phyloP scores from a whole-genome alignment of 371 early-diverging fungal genomes.

The Amoeboaphelidium occidentale region DNA sequence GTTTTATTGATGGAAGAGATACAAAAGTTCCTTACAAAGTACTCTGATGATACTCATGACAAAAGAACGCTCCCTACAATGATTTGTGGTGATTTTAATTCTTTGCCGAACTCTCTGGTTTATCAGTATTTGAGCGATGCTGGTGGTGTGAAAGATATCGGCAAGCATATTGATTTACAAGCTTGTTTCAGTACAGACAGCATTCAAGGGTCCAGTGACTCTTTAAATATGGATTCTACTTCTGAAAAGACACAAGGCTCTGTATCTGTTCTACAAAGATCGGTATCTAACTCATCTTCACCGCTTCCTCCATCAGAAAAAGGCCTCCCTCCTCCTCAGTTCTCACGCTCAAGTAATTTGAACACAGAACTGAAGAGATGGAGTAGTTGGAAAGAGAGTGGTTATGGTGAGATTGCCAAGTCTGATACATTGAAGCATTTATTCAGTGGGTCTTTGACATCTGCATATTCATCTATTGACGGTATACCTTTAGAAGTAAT shows the following conservation, averaged over 20 bases:
- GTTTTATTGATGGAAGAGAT: constrained; percentile 88
- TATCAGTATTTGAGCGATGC: constrained; percentile 55
- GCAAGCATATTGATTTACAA: constrained; percentile 57
- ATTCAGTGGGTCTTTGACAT: not conserved
- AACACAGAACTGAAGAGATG: not conserved
- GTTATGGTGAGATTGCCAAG: not conserved
- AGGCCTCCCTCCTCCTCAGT: too few species aligned
- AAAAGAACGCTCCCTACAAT: constrained; percentile 24
- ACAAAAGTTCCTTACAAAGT: constrained; percentile 13
- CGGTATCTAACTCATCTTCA: too few species aligned
- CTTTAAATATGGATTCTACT: constrained; percentile 48
- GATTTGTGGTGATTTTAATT: constrained; percentile 94
- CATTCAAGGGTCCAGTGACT: constrained; percentile 52
- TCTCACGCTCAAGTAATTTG: too few species aligned
- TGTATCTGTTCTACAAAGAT: too few species aligned
- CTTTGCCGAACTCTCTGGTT: constrained; percentile 68
- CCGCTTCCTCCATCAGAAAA: too few species aligned
- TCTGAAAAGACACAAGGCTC: too few species aligned
- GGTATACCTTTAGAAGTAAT: constrained; percentile 5
- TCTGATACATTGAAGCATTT: not conserved
- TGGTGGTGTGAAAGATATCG: constrained; percentile 25
- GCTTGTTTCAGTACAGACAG: constrained; percentile 66
- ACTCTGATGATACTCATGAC: not conserved
- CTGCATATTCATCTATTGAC: constrained; percentile 5
- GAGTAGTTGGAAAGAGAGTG: not conserved